Percentiles rank a stretch among this genome's conserved stretches.
These are phyloP conservation scores for Chaetothyriales sp. DNA, from an alignment of 2,329 filamentous ascomycete species.

Conservation along the genomic window DNA sequence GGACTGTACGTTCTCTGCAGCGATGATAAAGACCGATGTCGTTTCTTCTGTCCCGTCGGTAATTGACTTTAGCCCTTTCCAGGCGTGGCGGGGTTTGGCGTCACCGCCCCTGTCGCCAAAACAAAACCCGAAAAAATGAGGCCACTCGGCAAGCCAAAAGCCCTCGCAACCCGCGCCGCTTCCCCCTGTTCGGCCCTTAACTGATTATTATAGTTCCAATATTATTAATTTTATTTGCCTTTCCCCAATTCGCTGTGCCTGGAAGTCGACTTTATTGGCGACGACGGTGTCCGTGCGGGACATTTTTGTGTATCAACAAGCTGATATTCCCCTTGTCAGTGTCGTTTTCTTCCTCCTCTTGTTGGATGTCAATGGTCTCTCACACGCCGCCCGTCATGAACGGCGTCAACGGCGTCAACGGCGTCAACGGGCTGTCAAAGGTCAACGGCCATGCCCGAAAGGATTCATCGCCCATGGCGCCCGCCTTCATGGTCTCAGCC, in stretches of 20 bases:
- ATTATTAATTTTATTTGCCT: no score
- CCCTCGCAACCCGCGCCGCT: no score
- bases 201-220: no score
- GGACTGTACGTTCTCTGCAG: no score
- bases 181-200: no score
- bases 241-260: no score
- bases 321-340: not conserved
- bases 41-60: no score
- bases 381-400: not conserved
- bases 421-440: conserved; percentile 8
- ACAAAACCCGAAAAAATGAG: not conserved
- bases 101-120: not conserved
- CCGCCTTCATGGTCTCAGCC: conserved; percentile 93
- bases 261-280: no score
- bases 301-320: no score
- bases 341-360: no score
- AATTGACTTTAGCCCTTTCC: not conserved
- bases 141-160: not conserved
- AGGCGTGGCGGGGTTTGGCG: not conserved
- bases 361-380: not conserved
- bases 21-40: no score
- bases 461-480: conserved; percentile 49
- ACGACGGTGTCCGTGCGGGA: no score
- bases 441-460: conserved; percentile 21
- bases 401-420: conserved; percentile 6